Evolutionary conservation across 108 stramenopile species (phyloP).

Genomic region (Cyclotella baltica): DNA sequence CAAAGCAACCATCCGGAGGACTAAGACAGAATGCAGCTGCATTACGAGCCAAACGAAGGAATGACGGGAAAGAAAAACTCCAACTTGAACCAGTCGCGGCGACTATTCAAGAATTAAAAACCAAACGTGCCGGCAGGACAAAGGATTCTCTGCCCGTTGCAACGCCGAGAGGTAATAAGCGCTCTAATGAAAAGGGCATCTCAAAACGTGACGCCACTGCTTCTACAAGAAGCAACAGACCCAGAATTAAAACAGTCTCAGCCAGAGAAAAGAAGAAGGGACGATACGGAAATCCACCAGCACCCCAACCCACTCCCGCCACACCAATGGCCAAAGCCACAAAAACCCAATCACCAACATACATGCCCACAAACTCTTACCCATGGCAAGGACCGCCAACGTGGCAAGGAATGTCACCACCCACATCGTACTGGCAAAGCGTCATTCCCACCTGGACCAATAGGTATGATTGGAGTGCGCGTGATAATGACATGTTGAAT

Average conservation of each 20-base stretch:
- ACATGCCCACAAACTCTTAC: neutral
- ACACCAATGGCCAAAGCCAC: neutral
- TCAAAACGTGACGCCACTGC: neutral
- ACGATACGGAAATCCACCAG: neutral
- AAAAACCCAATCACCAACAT: neutral
- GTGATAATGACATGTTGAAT: too few species aligned
- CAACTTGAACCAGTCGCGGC: too few species aligned
- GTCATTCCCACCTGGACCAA: neutral
- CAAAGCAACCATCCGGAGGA: neutral
- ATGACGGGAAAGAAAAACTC: neutral
- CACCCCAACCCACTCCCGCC: neutral
- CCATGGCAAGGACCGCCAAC: too few species aligned
- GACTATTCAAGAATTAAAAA: too few species aligned
- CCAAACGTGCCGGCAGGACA: neutral
- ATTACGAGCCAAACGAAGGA: neutral
- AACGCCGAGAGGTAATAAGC: too few species aligned
- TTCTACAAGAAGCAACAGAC: neutral
- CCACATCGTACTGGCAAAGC: neutral
- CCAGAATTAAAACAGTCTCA: too few species aligned
- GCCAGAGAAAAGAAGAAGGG: neutral
- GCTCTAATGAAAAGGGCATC: neutral
- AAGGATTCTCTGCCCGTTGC: too few species aligned
- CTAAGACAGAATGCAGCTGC: constrained; percentile 10
- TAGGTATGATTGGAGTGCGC: too few species aligned
- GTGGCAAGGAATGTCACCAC: too few species aligned